Percentiles rank a stretch among this genome's conserved stretches.
Evolutionary conservation across 768 basidiomycete species (phyloP).

Genomic region (Amanita jacksonii): DNA sequence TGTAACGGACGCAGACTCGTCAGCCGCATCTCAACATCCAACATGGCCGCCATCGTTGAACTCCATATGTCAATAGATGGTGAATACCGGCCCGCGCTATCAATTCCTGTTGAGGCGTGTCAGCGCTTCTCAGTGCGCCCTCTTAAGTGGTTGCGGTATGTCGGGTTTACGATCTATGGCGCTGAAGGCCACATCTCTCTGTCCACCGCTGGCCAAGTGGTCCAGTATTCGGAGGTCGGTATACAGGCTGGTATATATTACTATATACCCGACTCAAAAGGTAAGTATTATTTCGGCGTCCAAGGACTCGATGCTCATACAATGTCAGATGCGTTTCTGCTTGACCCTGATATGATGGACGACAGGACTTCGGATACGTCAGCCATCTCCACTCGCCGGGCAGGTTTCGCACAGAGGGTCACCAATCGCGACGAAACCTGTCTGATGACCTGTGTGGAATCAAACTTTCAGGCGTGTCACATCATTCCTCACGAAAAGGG

Average conservation of each 20-base stretch:
- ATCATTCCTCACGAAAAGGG: conserved; percentile 9
- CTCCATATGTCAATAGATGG: conserved; percentile 11
- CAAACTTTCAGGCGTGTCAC: conserved; percentile 5
- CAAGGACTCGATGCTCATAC: no score
- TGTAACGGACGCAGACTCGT: no score
- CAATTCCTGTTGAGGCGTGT: conserved; percentile 13
- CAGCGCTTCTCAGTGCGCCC: conserved; percentile 13
- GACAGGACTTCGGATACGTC: conserved; percentile 13
- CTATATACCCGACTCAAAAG: conserved; percentile 1
- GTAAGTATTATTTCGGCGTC: no score
- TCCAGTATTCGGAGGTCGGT: conserved; percentile 8
- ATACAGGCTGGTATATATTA: conserved; percentile 7
- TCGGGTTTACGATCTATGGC: conserved; percentile 12
- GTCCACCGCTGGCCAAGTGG: conserved; percentile 8
- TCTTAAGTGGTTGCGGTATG: conserved; percentile 12
- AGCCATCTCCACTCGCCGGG: conserved; percentile 6
- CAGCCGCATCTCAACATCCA: conserved; percentile 1
- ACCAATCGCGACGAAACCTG: conserved; percentile 4
- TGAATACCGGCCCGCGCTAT: conserved; percentile 9
- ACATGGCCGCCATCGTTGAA: conserved; percentile 7
- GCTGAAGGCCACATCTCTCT: no score
- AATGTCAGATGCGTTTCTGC: no score
- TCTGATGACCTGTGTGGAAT: conserved; percentile 7
- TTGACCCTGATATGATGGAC: conserved; percentile 11
- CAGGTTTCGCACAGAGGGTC: not conserved